These are phyloP conservation scores for Dittrichia graveolens DNA, from an alignment of 129 eudicot species.

Conservation along the genomic window DNA sequence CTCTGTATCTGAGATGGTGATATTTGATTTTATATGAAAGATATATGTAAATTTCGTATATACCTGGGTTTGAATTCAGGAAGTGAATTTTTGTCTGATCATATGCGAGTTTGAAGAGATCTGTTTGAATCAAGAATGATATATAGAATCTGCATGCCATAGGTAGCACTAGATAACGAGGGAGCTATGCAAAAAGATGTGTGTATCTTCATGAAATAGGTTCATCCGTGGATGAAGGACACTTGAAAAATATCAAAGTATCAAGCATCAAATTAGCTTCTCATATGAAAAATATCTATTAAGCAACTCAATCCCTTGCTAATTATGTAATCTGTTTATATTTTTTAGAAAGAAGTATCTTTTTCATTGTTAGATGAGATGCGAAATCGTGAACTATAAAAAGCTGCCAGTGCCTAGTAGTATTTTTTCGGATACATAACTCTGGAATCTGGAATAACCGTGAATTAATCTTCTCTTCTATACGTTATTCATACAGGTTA, in stretches of 20 bases:
- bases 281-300: neutral
- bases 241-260: constrained; percentile 3
- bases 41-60: neutral
- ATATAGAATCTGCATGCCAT: constrained; percentile 8
- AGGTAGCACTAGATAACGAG: constrained; percentile 4
- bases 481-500: too few species aligned
- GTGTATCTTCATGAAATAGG: neutral
- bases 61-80: neutral
- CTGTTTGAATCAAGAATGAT: neutral
- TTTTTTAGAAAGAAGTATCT: too few species aligned
- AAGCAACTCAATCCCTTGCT: too few species aligned
- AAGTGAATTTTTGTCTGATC: constrained; percentile 16
- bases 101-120: neutral
- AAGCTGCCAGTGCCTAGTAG: too few species aligned
- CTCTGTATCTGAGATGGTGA: neutral
- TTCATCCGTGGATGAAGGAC: constrained; percentile 4
- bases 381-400: too few species aligned
- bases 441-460: too few species aligned
- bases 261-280: neutral
- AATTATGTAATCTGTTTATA: too few species aligned
- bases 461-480: too few species aligned
- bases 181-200: neutral
- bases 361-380: too few species aligned
- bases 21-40: neutral
- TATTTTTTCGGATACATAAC: too few species aligned